Percentiles rank a stretch among this genome's conserved stretches.
phyloP scores from a whole-genome alignment of 805 yeast genomes.

The Barnettozyma pratensis region DNA sequence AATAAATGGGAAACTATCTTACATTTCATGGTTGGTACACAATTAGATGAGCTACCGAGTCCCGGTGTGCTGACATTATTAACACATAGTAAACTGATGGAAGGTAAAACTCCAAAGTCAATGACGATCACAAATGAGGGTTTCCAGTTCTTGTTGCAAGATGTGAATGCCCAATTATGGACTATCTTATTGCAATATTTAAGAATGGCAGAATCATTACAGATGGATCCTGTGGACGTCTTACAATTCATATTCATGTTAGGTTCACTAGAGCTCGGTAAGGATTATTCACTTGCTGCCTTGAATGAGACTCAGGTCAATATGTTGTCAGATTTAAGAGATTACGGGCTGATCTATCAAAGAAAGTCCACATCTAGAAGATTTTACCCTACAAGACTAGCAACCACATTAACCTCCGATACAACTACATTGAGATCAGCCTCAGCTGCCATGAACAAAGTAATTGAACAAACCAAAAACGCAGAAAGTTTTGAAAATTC shows the following conservation, averaged over 20 bases:
- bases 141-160: slow-evolving; percentile 90
- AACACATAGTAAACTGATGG: slow-evolving; percentile 84
- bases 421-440: slow-evolving; percentile 67
- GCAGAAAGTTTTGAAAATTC: slow-evolving; percentile 24
- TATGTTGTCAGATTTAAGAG: slow-evolving; percentile 85
- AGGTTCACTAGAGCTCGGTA: slow-evolving; percentile 89
- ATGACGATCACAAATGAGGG: slow-evolving; percentile 84
- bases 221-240: slow-evolving; percentile 96
- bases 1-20: slow-evolving; percentile 91
- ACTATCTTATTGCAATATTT: slow-evolving; percentile 81
- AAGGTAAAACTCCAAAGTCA: slow-evolving; percentile 39
- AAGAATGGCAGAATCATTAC: slow-evolving; percentile 73
- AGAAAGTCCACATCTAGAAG: slow-evolving; percentile 50
- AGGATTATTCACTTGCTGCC: slow-evolving; percentile 68
- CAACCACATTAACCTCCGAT: slow-evolving; percentile 87
- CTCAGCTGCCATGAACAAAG: slow-evolving; percentile 68
- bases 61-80: slow-evolving; percentile 76
- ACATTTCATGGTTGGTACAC: slow-evolving; percentile 97
- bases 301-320: slow-evolving; percentile 75
- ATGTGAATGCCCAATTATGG: slow-evolving; percentile 93
- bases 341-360: slow-evolving; percentile 85
- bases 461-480: slow-evolving; percentile 36
- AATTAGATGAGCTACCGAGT: slow-evolving; percentile 62
- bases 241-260: slow-evolving; percentile 88
- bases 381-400: slow-evolving; percentile 87